These are phyloP conservation scores for Verbascum thapsus DNA, from an alignment of 257 asterid genomes.

Conservation along the genomic window DNA sequence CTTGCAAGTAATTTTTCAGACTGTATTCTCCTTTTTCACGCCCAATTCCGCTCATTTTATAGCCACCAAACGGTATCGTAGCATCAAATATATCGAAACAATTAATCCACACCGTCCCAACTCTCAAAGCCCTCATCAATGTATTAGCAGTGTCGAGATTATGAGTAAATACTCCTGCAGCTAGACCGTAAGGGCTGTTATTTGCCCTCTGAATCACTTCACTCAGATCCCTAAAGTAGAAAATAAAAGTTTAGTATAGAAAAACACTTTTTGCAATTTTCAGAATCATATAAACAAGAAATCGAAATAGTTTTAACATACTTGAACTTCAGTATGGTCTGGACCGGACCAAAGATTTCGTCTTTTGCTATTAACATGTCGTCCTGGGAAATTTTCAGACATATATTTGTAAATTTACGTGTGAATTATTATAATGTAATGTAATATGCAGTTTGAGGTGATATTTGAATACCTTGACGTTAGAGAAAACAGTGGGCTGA, in stretches of 20 bases:
- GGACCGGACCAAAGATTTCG: constrained; percentile 62
- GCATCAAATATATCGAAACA: constrained; percentile 56
- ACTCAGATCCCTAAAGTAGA: constrained; percentile 38
- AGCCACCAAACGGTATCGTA: constrained; percentile 64
- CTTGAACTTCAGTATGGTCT: constrained; percentile 53
- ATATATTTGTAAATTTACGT: not conserved
- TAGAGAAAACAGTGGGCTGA: constrained; percentile 55
- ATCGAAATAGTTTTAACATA: constrained; percentile 25
- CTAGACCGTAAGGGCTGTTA: constrained; percentile 44
- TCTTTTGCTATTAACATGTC: constrained; percentile 38
- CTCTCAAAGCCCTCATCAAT: constrained; percentile 51
- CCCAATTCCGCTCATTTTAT: constrained; percentile 70
- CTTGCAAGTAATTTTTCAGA: constrained; percentile 60
- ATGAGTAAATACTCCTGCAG: constrained; percentile 64
- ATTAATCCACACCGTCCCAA: constrained; percentile 58
- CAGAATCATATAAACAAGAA: too few species aligned
- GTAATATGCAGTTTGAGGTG: not conserved
- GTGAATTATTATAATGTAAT: not conserved
- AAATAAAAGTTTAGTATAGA: too few species aligned
- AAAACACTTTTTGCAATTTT: too few species aligned
- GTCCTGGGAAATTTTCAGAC: constrained; percentile 39
- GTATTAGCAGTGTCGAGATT: constrained; percentile 59
- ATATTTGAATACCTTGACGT: constrained; percentile 62
- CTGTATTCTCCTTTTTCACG: constrained; percentile 65
- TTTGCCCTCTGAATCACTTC: constrained; percentile 60